Percentiles rank a stretch among this genome's conserved stretches.
These are phyloP conservation scores for Exserohilum rostratum DNA, from an alignment of 2,329 filamentous ascomycete species.

Conservation along the genomic window DNA sequence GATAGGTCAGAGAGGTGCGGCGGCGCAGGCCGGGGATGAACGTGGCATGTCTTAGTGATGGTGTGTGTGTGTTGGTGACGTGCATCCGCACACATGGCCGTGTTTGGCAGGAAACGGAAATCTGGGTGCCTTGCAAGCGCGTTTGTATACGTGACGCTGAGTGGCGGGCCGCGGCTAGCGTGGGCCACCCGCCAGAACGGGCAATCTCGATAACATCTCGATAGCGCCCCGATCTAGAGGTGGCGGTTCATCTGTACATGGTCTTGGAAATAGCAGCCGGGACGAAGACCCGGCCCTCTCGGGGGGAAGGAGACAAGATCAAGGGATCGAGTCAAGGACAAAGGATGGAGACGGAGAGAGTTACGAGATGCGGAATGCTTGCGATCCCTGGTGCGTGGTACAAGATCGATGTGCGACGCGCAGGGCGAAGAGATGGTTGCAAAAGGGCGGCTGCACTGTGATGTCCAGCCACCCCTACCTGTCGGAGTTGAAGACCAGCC, in stretches of 20 bases:
- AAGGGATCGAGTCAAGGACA: not conserved
- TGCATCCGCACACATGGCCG: not conserved
- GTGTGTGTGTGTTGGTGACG: not conserved
- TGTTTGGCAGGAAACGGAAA: not conserved
- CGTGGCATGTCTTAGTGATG: no score
- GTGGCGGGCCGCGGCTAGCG: not conserved
- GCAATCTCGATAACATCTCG: not conserved
- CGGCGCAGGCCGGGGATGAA: no score
- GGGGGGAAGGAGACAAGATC: not conserved
- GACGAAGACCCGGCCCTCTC: not conserved
- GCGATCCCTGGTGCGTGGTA: not conserved
- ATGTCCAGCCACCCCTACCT: not conserved
- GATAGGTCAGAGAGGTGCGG: no score
- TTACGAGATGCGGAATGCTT: no score
- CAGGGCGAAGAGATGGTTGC: not conserved
- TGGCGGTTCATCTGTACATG: not conserved
- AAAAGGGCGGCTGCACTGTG: not conserved
- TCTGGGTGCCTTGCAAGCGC: not conserved
- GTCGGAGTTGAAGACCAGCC: constrained; percentile 1
- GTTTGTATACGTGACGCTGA: not conserved
- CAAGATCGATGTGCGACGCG: not conserved
- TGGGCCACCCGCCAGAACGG: not conserved
- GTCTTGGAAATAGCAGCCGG: not conserved
- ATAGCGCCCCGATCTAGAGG: not conserved
- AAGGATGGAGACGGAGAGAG: not conserved